Evolutionary conservation across 129 eudicot genomes (phyloP).

Genomic region (Artemisia annua): DNA sequence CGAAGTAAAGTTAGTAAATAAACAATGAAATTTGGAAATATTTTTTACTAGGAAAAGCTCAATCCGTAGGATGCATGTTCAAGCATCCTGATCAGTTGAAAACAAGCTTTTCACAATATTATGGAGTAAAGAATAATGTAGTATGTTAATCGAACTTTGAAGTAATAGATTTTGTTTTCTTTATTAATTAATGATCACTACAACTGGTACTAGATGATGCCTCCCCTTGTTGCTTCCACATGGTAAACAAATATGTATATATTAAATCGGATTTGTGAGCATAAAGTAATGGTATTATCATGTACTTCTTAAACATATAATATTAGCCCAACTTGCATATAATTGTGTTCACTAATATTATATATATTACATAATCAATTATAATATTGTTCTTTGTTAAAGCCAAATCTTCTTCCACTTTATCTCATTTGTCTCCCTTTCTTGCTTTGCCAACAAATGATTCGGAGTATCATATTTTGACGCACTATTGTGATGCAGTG

Average conservation of each 20-base stretch:
- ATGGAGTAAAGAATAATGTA: too few species aligned
- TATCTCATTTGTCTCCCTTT: not conserved
- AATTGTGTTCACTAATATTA: constrained; percentile 8
- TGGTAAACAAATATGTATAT: not conserved
- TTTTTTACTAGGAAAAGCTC: not conserved
- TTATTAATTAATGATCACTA: not conserved
- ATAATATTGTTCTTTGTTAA: not conserved
- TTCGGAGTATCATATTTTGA: not conserved
- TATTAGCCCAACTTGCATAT: constrained; percentile 5
- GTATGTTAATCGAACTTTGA: too few species aligned
- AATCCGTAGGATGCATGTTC: too few species aligned
- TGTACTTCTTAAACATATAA: not conserved
- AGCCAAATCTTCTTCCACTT: constrained; percentile 2
- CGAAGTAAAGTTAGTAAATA: not conserved
- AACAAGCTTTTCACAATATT: too few species aligned
- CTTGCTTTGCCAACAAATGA: not conserved
- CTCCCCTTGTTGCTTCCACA: constrained; percentile 7
- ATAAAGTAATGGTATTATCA: not conserved
- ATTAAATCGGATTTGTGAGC: constrained; percentile 4
- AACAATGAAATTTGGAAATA: not conserved
- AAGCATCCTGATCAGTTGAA: too few species aligned
- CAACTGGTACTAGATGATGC: not conserved
- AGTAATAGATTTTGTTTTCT: not conserved
- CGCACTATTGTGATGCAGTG: not conserved
- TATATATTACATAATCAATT: not conserved